Conservation (phyloP, 1,139 yeast species). For the Lodderomyces theae region DNA sequence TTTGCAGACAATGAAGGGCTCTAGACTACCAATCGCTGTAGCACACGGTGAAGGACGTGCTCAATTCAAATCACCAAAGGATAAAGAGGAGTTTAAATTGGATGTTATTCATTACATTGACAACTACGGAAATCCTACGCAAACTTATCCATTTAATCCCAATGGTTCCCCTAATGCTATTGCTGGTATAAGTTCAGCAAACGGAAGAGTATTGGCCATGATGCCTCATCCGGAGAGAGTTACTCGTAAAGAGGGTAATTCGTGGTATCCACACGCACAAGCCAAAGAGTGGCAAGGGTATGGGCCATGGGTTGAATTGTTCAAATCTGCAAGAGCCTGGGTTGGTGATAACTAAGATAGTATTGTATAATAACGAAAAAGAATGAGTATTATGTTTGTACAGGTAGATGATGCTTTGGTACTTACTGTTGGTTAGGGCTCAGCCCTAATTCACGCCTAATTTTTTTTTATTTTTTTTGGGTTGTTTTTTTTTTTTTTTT, state of each 20-base stretch:
- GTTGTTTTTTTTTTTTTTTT: too few relatives aligned
- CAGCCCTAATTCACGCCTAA: background rate
- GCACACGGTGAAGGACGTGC: slow-evolving; percentile 99
- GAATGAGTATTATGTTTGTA: background rate
- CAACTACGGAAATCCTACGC: slow-evolving; percentile 83
- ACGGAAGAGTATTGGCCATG: slow-evolving; percentile 95
- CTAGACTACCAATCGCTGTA: slow-evolving; percentile 91
- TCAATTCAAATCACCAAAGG: slow-evolving; percentile 48
- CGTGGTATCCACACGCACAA: slow-evolving; percentile 81
- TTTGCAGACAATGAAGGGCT: slow-evolving; percentile 87
- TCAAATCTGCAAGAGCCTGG: slow-evolving; percentile 94
- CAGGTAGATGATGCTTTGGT: background rate
- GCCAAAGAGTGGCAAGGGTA: slow-evolving; percentile 63
- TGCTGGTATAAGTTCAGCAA: slow-evolving; percentile 85
- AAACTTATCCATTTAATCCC: slow-evolving; percentile 88
- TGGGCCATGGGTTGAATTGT: slow-evolving; percentile 95
- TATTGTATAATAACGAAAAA: slow-evolving; percentile 9
- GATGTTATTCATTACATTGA: slow-evolving; percentile 78
- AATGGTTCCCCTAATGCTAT: slow-evolving; percentile 94
- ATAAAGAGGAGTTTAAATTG: slow-evolving; percentile 43
- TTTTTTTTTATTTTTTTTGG: background rate
- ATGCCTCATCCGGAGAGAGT: slow-evolving; percentile 99
- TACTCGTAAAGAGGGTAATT: slow-evolving; percentile 79
- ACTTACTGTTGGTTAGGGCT: background rate
- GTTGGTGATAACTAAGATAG: slow-evolving; percentile 47